Base-by-base conservation (phyloP, 2,329 filamentous ascomycete genomes). In the Scedosporium aurantiacum region DNA sequence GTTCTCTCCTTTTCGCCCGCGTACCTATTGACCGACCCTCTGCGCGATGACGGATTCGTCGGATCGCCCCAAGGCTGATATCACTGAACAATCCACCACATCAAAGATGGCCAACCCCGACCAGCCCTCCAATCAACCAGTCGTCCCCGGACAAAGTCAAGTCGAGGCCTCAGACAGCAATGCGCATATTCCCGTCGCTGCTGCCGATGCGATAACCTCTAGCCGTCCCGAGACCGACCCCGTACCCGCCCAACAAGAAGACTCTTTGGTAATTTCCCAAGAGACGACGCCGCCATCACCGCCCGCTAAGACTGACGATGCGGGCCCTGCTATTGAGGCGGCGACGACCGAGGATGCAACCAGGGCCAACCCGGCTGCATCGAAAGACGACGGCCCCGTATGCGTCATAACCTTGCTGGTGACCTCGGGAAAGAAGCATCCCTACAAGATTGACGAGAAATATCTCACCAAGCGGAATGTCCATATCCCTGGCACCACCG, bases 361-460 rank as follows among this genome's bases (percentile, higher is more conserved):
- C 41, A 71, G 70, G 55, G 69, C 71, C 43, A 68, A 72, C 27
- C 68, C 71, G n/a, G 64, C 68, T 12, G 67, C 67, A 14, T 63
- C 63, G 28, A 63, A 69, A 3, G 72, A 74, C 52, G 67, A 70
- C 12, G 69, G 70, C 0, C 75, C 77, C 6, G 77, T 81, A 5
- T 85, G 90, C 70, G 82, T 83, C 64, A 95, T 97, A 66, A 95
- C 90, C 60, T 79, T 97, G 43, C 82, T 97, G 43, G 81, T 96
- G 62, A 90, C 87, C 0, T 91, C 78, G 1, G 92, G 92, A 52
- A 88, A 89, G 43, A 82, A 91, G 64, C 91, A 97, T 74, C 91
- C 91, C 0, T 96, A 95, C 75, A 91, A 87, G 71, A 88, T 97
- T 66, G 90, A 96, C 73, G 88, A 90, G 69, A 90, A 85, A 70